A percentile compares a stretch with the other conserved stretches of the same genome.
Evolutionary conservation across 2,329 filamentous ascomycete species (phyloP).

Genomic region (Neonectria coccinea): DNA sequence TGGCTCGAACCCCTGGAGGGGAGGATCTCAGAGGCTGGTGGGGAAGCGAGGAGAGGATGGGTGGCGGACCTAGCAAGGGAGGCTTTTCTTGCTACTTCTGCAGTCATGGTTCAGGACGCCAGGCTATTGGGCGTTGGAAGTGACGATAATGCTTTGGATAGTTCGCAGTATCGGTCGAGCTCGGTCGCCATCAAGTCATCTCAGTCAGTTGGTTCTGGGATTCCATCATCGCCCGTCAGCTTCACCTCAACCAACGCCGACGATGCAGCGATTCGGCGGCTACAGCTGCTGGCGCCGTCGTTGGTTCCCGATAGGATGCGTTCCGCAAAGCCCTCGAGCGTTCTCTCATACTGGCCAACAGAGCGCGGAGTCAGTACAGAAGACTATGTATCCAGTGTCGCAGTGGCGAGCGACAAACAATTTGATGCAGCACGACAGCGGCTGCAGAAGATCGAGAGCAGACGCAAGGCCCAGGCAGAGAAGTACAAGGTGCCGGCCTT

Average conservation of each 20-base stretch:
- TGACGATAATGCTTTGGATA: constrained; percentile 20
- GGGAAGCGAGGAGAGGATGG: constrained; percentile 44
- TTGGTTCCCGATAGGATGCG: constrained; percentile 44
- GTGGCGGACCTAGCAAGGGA: constrained; percentile 50
- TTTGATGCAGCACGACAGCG: constrained; percentile 51
- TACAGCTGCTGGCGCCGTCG: constrained; percentile 51
- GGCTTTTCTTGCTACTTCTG: constrained; percentile 51
- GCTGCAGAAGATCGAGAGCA: constrained; percentile 49
- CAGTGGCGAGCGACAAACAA: constrained; percentile 50
- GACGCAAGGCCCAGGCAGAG: constrained; percentile 50
- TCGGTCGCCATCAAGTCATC: constrained; percentile 43
- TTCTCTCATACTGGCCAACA: constrained; percentile 55
- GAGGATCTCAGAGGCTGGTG: constrained; percentile 41
- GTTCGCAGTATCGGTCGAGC: constrained; percentile 28
- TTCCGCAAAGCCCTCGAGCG: constrained; percentile 43
- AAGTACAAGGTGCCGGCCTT: constrained; percentile 49
- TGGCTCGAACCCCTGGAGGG: constrained; percentile 48
- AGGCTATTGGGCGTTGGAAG: constrained; percentile 45
- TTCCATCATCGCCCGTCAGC: constrained; percentile 40
- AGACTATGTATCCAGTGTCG: constrained; percentile 55
- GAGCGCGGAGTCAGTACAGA: constrained; percentile 51
- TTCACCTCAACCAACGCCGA: constrained; percentile 22
- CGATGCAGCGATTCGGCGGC: constrained; percentile 50
- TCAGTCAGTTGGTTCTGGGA: constrained; percentile 33
- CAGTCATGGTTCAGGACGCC: constrained; percentile 51